phyloP scores from a whole-genome alignment of 805 yeast species.

The Starmerella kuoi region DNA sequence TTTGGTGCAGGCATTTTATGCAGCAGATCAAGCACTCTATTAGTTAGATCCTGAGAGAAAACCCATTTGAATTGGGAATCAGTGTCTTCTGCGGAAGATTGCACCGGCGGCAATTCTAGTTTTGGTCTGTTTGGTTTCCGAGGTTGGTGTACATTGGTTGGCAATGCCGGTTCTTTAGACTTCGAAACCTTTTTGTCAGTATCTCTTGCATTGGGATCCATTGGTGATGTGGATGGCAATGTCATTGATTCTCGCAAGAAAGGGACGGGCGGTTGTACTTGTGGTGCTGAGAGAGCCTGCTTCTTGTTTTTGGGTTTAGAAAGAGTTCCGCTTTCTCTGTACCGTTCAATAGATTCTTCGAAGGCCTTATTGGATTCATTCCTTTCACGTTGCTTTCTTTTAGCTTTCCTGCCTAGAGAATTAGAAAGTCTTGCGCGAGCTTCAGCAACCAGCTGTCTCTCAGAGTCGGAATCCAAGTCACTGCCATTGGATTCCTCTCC shows the following conservation, averaged over 20 bases:
- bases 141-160: background rate
- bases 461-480: conserved; percentile 51
- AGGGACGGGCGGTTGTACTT: no score
- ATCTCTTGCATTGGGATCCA: no score
- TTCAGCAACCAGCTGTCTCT: conserved; percentile 84
- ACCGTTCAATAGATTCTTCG: background rate
- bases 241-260: no score
- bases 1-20: background rate
- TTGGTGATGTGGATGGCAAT: no score
- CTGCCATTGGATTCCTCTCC: background rate
- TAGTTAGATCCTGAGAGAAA: no score
- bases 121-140: conserved; percentile 6
- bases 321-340: conserved; percentile 7
- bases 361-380: conserved; percentile 60
- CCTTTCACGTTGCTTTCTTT: conserved; percentile 75
- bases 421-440: conserved; percentile 85
- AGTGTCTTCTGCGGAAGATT: no score
- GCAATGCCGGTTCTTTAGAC: no score
- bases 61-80: no score
- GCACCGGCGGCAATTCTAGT: conserved; percentile 1
- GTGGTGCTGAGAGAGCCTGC: no score
- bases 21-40: background rate
- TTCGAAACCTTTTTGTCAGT: no score
- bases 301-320: no score
- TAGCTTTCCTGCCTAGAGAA: conserved; percentile 90